Evolutionary conservation across 768 basidiomycete genomes (phyloP).

Genomic region (Stropharia rugosoannulata): DNA sequence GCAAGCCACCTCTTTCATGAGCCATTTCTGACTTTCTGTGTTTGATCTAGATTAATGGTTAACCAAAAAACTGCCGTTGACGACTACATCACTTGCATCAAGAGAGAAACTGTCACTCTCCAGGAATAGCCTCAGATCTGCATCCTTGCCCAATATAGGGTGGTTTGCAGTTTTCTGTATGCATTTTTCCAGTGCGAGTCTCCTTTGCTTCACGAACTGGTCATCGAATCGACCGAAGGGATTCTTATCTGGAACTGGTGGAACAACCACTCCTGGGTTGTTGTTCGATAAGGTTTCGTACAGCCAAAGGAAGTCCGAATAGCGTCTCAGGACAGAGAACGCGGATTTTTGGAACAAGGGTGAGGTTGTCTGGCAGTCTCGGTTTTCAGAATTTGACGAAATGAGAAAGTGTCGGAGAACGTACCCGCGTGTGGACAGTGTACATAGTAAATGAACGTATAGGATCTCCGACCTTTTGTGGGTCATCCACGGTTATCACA

Average conservation of each 20-base stretch:
- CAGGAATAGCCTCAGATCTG: constrained; percentile 86
- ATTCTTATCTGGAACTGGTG: constrained; percentile 95
- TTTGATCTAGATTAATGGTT: constrained; percentile 62
- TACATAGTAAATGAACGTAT: constrained; percentile 95
- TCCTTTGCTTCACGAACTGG: constrained; percentile 84
- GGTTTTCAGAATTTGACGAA: background rate
- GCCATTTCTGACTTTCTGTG: constrained; percentile 78
- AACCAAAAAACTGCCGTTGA: background rate
- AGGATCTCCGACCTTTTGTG: constrained; percentile 95
- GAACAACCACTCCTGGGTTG: constrained; percentile 96
- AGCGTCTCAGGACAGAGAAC: constrained; percentile 95
- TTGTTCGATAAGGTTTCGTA: constrained; percentile 86
- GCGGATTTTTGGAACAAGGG: constrained; percentile 77
- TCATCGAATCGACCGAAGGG: constrained; percentile 92
- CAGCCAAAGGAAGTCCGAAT: constrained; percentile 97
- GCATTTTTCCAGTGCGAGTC: constrained; percentile 83
- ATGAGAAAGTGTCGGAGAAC: constrained; percentile 17
- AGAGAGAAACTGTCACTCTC: constrained; percentile 90
- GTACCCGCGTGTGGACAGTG: constrained; percentile 86
- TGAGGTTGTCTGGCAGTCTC: constrained; percentile 67
- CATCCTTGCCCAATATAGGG: constrained; percentile 84
- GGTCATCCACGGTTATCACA: constrained; percentile 90
- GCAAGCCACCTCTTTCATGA: constrained; percentile 77
- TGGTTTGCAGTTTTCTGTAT: constrained; percentile 93
- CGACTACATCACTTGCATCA: constrained; percentile 59